Conservation (phyloP, 164 flowering plant genomes). For the Stephania cephalantha region DNA sequence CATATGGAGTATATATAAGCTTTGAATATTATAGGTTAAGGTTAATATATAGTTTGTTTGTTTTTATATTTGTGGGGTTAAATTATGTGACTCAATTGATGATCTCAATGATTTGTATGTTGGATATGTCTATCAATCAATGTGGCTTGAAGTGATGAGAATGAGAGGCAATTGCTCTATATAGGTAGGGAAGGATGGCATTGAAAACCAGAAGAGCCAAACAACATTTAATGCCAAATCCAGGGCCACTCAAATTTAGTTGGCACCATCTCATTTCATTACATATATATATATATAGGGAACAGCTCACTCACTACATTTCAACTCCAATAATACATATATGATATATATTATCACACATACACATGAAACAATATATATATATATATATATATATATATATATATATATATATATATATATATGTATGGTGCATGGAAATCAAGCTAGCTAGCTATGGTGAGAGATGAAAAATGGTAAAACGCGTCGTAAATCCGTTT, state of each 20-base stretch:
- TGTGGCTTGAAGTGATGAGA: background rate
- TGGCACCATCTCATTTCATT: background rate
- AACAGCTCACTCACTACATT: constrained; percentile 1
- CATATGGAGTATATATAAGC: too few relatives aligned
- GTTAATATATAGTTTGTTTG: too few relatives aligned
- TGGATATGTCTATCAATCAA: background rate
- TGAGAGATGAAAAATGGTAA: too few relatives aligned
- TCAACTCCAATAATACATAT: background rate
- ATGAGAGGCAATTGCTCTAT: background rate
- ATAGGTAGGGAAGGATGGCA: background rate
- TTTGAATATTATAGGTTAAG: too few relatives aligned
- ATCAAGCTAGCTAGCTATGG: too few relatives aligned
- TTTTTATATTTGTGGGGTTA: too few relatives aligned
- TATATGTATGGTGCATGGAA: too few relatives aligned
- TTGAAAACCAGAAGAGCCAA: constrained; percentile 7
- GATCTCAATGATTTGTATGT: background rate
- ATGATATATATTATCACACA: background rate
- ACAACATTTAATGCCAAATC: constrained; percentile 8
- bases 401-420: too few relatives aligned
- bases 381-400: too few relatives aligned
- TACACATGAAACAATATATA: too few relatives aligned
- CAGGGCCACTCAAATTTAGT: constrained; percentile 6
- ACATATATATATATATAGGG: background rate
- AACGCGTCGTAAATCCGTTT: too few relatives aligned
- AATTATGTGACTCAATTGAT: background rate